A percentile compares a stretch with the other conserved stretches of the same genome.
phyloP scores from a whole-genome alignment of 495 filamentous ascomycete genomes.

The Aspergillus campestris region DNA sequence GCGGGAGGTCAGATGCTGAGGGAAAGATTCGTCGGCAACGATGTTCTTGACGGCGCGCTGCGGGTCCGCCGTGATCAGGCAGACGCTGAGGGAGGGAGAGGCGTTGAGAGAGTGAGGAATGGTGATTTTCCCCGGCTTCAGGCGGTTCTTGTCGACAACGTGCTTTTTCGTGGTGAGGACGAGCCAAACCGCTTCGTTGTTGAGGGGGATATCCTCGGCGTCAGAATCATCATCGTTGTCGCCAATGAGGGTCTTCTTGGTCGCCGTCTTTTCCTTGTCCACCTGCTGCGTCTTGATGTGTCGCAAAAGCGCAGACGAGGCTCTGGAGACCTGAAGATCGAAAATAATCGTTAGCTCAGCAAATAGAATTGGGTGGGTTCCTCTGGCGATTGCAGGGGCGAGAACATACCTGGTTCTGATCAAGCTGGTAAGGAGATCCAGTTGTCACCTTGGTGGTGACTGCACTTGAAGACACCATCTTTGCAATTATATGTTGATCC shows the following conservation, averaged over 20 bases:
- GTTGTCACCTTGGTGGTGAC: constrained; percentile 44
- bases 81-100: constrained; percentile 56
- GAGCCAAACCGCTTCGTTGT: constrained; percentile 71
- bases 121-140: constrained; percentile 67
- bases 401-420: constrained; percentile 48
- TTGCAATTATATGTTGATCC: constrained; percentile 10
- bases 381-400: no score
- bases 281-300: constrained; percentile 65
- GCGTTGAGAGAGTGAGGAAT: constrained; percentile 63
- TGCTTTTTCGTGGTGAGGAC: constrained; percentile 86
- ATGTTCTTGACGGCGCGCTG: constrained; percentile 87
- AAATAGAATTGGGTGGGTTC: background rate
- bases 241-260: constrained; percentile 68
- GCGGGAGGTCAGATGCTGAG: constrained; percentile 56
- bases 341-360: constrained; percentile 12
- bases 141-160: constrained; percentile 60
- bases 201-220: constrained; percentile 27
- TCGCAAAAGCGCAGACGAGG: constrained; percentile 69
- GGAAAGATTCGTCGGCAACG: constrained; percentile 66
- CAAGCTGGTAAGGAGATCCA: constrained; percentile 57
- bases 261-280: constrained; percentile 43
- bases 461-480: constrained; percentile 39
- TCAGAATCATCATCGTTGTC: constrained; percentile 47
- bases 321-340: constrained; percentile 55
- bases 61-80: constrained; percentile 77